These are phyloP conservation scores for Scedosporium aurantiacum DNA, from an alignment of 2,329 filamentous ascomycete species.

Conservation along the genomic window DNA sequence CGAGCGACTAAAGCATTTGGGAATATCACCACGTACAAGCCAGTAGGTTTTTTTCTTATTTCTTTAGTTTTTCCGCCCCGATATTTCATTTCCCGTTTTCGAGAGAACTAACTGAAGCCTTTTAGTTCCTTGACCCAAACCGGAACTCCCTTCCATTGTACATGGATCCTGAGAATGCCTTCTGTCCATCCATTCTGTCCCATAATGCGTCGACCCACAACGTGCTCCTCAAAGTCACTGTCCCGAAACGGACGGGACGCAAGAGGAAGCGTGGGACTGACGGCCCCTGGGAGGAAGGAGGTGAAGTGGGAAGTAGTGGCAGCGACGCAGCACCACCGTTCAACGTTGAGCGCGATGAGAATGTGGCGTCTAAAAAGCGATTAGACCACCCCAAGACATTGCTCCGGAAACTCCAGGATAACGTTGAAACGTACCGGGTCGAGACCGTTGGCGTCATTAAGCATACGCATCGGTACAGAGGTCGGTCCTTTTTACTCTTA, in stretches of 20 bases:
- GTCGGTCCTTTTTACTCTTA: constrained; percentile 22
- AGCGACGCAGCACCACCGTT: background rate
- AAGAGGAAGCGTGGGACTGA: constrained; percentile 72
- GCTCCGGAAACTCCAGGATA: constrained; percentile 58
- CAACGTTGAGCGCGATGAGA: constrained; percentile 11
- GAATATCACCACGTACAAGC: constrained; percentile 23
- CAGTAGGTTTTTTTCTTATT: constrained; percentile 20
- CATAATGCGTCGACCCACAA: constrained; percentile 69
- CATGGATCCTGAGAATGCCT: constrained; percentile 67
- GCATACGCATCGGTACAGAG: constrained; percentile 77
- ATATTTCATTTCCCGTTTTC: background rate
- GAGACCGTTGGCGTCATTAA: constrained; percentile 63
- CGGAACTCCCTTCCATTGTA: constrained; percentile 54
- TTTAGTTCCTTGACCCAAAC: constrained; percentile 34
- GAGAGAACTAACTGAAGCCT: background rate
- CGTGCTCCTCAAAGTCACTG: constrained; percentile 71
- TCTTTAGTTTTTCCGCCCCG: background rate
- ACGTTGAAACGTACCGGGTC: constrained; percentile 52
- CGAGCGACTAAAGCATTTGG: constrained; percentile 31
- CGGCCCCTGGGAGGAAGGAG: constrained; percentile 47
- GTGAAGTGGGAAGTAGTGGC: constrained; percentile 18
- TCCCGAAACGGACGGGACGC: constrained; percentile 77
- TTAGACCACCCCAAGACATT: constrained; percentile 44
- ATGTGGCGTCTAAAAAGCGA: constrained; percentile 32
- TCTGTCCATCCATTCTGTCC: constrained; percentile 68